phyloP scores from a whole-genome alignment of 2,329 filamentous ascomycete genomes.

The Escovopsis sp. region DNA sequence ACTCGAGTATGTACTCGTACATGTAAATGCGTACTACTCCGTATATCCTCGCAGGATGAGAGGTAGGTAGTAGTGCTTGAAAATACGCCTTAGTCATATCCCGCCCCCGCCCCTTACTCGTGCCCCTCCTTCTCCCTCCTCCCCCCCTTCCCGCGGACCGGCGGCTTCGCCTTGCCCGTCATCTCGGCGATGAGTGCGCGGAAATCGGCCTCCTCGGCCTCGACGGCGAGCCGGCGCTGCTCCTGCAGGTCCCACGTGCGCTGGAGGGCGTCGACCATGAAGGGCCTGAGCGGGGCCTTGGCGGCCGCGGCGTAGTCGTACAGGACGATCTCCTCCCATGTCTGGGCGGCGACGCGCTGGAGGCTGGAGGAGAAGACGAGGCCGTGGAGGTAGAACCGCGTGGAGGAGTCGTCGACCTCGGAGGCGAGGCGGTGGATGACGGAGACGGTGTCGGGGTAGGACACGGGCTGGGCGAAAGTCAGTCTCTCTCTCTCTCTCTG shows the following conservation, averaged over 20 bases:
- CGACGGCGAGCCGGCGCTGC: conserved; percentile 6
- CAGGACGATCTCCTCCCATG: conserved; percentile 38
- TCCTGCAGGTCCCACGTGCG: conserved; percentile 21
- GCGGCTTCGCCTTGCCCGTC: background rate
- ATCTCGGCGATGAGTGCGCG: background rate
- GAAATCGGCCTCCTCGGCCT: conserved; percentile 7
- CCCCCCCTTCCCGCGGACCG: no score
- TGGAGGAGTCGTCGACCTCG: conserved; percentile 27
- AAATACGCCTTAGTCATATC: no score
- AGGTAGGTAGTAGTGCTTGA: no score
- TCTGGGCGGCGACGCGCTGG: conserved; percentile 56
- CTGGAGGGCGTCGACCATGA: conserved; percentile 24
- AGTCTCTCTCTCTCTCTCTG: conserved; percentile 5
- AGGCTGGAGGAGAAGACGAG: conserved; percentile 60
- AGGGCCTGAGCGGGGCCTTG: conserved; percentile 24
- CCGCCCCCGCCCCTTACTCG: no score
- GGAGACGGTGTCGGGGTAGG: conserved; percentile 65
- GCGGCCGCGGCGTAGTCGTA: conserved; percentile 18
- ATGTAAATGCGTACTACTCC: no score
- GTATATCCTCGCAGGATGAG: no score
- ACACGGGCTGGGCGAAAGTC: conserved; percentile 49
- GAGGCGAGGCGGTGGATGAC: conserved; percentile 64
- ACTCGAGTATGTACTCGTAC: no score
- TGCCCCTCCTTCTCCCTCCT: background rate
- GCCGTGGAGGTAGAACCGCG: conserved; percentile 44